Conservation (phyloP, 2,329 filamentous ascomycete genomes). For the Pseudogymnoascus sp. region DNA sequence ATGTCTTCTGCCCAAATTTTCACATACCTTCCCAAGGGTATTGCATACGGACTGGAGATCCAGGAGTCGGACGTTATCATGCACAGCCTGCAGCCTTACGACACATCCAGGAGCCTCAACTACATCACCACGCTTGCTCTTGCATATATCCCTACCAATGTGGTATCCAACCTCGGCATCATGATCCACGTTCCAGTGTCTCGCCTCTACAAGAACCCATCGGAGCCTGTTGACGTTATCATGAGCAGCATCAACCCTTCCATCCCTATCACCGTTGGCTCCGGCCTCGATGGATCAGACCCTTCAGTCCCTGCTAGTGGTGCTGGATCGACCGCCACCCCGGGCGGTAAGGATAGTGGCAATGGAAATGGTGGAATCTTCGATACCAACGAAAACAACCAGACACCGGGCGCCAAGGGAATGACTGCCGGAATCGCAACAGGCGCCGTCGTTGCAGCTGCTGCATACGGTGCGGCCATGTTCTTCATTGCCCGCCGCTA, state of each 20-base stretch:
- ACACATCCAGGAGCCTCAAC: constrained; percentile 60
- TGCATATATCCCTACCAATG: constrained; percentile 64
- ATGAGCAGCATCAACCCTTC: constrained; percentile 77
- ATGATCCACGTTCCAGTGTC: constrained; percentile 67
- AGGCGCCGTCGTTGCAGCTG: constrained; percentile 58
- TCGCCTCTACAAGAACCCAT: constrained; percentile 50
- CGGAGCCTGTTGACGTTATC: constrained; percentile 61
- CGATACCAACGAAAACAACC: constrained; percentile 33
- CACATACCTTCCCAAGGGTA: constrained; percentile 62
- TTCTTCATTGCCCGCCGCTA: constrained; percentile 67
- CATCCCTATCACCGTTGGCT: constrained; percentile 45
- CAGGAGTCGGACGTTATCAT: constrained; percentile 54
- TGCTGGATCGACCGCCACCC: constrained; percentile 29
- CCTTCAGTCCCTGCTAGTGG: constrained; percentile 30
- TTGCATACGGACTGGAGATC: constrained; percentile 52
- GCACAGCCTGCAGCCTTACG: constrained; percentile 65
- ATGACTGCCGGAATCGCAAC: constrained; percentile 59
- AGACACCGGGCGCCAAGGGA: constrained; percentile 51
- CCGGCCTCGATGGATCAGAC: constrained; percentile 28
- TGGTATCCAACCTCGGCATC: constrained; percentile 59
- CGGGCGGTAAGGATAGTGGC: constrained; percentile 32
- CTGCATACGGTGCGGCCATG: constrained; percentile 67
- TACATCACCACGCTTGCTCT: constrained; percentile 78
- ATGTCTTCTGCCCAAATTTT: constrained; percentile 81
- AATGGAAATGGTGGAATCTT: constrained; percentile 33